A percentile compares a stretch with the other conserved stretches of the same genome.
phyloP scores from a whole-genome alignment of 2,329 filamentous ascomycete species.

The Aspergillus sp. region DNA sequence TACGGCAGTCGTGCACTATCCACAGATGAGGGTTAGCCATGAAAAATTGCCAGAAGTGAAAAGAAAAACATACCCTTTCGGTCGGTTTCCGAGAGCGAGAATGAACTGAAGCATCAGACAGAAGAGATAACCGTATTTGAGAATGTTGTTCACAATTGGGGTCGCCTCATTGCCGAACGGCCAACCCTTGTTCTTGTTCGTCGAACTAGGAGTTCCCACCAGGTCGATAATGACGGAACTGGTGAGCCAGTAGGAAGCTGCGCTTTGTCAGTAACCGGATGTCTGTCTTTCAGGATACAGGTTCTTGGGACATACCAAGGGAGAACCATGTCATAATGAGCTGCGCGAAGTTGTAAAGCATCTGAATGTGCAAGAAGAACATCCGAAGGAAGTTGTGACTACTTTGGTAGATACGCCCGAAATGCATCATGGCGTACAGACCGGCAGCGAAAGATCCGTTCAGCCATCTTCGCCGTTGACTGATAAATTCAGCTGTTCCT shows the following conservation, averaged over 20 bases:
- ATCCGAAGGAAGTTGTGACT: constrained; percentile 94
- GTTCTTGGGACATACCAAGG: constrained; percentile 40
- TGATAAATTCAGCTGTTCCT: constrained; percentile 90
- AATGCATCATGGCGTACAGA: constrained; percentile 95
- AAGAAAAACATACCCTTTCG: constrained; percentile 61
- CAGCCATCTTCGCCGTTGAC: constrained; percentile 92
- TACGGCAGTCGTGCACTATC: constrained; percentile 66
- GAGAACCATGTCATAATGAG: constrained; percentile 85
- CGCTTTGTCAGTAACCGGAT: constrained; percentile 13
- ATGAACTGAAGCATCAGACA: constrained; percentile 93
- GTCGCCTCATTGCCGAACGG: constrained; percentile 81
- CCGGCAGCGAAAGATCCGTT: constrained; percentile 97
- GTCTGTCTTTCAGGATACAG: neutral
- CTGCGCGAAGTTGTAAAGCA: constrained; percentile 84
- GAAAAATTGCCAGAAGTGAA: neutral
- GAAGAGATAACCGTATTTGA: constrained; percentile 85
- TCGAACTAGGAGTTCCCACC: constrained; percentile 61
- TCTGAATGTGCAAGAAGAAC: constrained; percentile 94
- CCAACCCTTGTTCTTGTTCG: constrained; percentile 59
- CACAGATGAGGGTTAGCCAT: neutral
- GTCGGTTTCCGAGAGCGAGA: constrained; percentile 85
- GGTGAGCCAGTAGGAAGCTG: constrained; percentile 89
- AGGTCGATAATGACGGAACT: constrained; percentile 96
- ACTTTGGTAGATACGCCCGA: constrained; percentile 93
- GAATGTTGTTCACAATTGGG: constrained; percentile 78